Evolutionary conservation across 257 asterid species (phyloP).

Genomic region (Solanum lycopersicoides): DNA sequence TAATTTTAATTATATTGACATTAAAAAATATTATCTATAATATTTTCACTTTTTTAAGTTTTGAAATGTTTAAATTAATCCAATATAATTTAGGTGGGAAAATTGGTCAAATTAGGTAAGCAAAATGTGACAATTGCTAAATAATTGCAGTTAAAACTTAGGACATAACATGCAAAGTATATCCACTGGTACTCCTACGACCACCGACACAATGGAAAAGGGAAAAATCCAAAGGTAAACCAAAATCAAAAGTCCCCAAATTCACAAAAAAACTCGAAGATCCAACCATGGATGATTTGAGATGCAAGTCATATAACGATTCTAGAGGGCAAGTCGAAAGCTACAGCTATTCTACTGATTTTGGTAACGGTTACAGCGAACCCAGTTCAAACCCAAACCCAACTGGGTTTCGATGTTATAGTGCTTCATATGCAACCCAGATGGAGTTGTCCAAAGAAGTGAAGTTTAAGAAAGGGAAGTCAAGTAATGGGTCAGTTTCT

Average conservation of each 20-base stretch:
- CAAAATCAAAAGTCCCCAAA: background rate
- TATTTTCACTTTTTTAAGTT: background rate
- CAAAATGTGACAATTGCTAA: background rate
- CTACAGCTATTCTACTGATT: background rate
- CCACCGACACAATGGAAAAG: background rate
- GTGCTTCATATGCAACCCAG: background rate
- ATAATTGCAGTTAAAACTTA: background rate
- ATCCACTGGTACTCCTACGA: background rate
- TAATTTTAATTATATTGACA: background rate
- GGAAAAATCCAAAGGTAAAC: background rate
- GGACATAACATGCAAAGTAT: background rate
- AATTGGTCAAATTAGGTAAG: background rate
- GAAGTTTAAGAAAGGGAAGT: background rate
- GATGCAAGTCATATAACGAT: background rate
- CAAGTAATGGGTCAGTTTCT: background rate
- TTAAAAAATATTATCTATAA: background rate
- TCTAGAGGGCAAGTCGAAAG: background rate
- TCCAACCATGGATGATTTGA: background rate
- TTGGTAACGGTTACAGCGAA: background rate
- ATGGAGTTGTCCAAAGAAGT: background rate
- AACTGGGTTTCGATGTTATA: background rate
- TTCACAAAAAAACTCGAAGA: background rate
- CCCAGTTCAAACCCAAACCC: background rate
- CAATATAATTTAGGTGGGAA: background rate
- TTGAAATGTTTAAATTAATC: background rate